Percentiles rank a stretch among this genome's conserved stretches.
These are phyloP conservation scores for Dissoconium aciculare DNA, from an alignment of 2,329 filamentous ascomycete species.

Conservation along the genomic window DNA sequence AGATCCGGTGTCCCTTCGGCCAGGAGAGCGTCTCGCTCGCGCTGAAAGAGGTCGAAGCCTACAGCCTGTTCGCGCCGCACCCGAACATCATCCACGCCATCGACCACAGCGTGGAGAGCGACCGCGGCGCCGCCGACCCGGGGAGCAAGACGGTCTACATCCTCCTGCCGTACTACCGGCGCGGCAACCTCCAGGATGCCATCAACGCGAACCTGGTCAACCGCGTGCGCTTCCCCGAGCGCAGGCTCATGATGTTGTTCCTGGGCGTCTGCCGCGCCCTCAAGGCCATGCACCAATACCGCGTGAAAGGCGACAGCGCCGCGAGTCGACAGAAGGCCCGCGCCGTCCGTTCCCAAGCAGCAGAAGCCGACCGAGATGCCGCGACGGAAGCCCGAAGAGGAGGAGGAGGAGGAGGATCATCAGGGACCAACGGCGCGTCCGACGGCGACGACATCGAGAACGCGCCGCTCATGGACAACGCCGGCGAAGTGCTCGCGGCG, in stretches of 20 bases:
- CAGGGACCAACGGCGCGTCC: conserved; percentile 21
- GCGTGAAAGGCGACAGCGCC: conserved; percentile 41
- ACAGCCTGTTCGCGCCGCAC: conserved; percentile 71
- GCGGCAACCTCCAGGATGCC: conserved; percentile 91
- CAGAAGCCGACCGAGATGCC: conserved; percentile 36
- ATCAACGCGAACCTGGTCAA: conserved; percentile 99
- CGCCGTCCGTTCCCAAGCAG: conserved; percentile 40
- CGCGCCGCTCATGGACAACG: conserved; percentile 58
- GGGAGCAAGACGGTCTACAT: conserved; percentile 91
- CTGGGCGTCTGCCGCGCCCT: conserved; percentile 81
- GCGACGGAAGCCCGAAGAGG: conserved; percentile 33
- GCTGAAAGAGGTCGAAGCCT: conserved; percentile 94
- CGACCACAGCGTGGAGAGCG: conserved; percentile 68
- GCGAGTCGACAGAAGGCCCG: conserved; percentile 39
- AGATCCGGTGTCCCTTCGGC: conserved; percentile 96
- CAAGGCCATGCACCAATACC: conserved; percentile 82
- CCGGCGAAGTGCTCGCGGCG: conserved; percentile 53
- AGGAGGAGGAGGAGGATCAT: conserved; percentile 27
- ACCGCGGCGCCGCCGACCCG: conserved; percentile 40
- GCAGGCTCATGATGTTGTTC: conserved; percentile 75
- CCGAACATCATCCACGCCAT: conserved; percentile 75
- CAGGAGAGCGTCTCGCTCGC: conserved; percentile 90
- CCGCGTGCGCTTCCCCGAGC: conserved; percentile 77
- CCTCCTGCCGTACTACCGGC: conserved; percentile 82
- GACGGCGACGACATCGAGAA: conserved; percentile 63